Base-by-base conservation (phyloP, 2,329 filamentous ascomycete species). In the Aspergillus brunneoviolaceus region DNA sequence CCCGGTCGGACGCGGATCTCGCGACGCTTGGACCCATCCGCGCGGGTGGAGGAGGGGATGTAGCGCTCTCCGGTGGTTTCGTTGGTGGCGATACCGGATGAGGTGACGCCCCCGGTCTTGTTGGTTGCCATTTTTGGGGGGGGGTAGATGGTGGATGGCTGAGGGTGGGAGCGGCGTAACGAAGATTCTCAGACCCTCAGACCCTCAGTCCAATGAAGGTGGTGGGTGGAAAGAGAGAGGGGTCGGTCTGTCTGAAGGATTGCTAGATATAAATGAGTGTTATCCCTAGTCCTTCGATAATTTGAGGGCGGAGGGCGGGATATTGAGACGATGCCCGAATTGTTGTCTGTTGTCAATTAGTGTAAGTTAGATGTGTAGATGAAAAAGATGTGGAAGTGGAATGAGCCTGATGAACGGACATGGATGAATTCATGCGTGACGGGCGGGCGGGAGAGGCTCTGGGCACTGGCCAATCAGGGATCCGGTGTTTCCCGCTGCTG, bases 1-100 rank as follows among this genome's bases (percentile, higher is more conserved):
- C 95, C 96, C 0, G 95, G 94, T 31, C 92, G 87, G 62, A 99
- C 92, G 72, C 91, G 91, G 73, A 98, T 98, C 71, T 96, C 94
- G 72, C 91, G 96, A 59, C 95, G 87, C n/a, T 91, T 91, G 54
- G 89, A 92, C 60, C 95, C 95, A 73, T 99, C 95, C 25, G 95
- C 80, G 57, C 96, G 89, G 49, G 87, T 81, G 0, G 94, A 98
- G 49, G 93, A 86, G 27, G 95, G 95, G 60, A 99, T 98, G 69
- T 92, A 89, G 49, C 93, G 90, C 72, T 92, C 86, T 72, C 95
- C 96, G 67, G 86, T 90, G 64, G 77, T 75, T 54, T 87, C 85
- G 73, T 93, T 88, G 55, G 89, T 89, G 69, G 94, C 89, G 72
- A 94, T 94, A 67, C 90, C 90, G 47, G 91, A 82, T 54, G 67